These are phyloP conservation scores for Penicillium paxilli DNA, from an alignment of 495 filamentous ascomycete genomes.

Conservation along the genomic window DNA sequence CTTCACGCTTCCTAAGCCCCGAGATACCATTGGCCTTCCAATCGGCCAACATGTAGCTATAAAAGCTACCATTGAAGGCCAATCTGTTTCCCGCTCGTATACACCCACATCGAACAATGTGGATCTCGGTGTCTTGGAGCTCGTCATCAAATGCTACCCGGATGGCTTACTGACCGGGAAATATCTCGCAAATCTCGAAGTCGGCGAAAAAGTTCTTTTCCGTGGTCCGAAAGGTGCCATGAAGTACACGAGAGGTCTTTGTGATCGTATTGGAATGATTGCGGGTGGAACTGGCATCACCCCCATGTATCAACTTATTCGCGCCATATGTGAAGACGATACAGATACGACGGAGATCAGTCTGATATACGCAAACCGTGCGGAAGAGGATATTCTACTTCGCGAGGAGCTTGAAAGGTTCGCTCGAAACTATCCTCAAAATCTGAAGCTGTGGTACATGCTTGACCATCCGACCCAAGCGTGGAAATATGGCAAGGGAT, in stretches of 20 bases:
- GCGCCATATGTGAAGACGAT: constrained; percentile 46
- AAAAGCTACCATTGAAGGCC: constrained; percentile 33
- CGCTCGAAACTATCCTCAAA: constrained; percentile 33
- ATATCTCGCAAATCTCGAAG: constrained; percentile 36
- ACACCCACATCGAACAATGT: constrained; percentile 47
- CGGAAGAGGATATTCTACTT: constrained; percentile 36
- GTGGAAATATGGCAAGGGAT: constrained; percentile 30
- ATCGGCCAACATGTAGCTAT: constrained; percentile 51
- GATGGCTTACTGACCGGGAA: constrained; percentile 39
- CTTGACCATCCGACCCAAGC: constrained; percentile 27
- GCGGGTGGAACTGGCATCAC: constrained; percentile 47
- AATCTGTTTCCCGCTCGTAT: constrained; percentile 30
- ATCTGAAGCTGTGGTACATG: constrained; percentile 47
- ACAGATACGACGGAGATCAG: constrained; percentile 44
- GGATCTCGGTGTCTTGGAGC: constrained; percentile 41
- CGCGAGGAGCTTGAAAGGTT: constrained; percentile 49
- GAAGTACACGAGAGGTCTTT: constrained; percentile 32
- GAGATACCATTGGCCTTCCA: constrained; percentile 47
- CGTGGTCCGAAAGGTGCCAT: constrained; percentile 48
- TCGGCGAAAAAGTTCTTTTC: constrained; percentile 42
- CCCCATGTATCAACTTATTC: constrained; percentile 52
- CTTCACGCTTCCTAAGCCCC: constrained; percentile 43
- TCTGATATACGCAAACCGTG: constrained; percentile 42
- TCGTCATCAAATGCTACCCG: constrained; percentile 45
- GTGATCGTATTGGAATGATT: constrained; percentile 42